These are phyloP conservation scores for Podila verticillata DNA, from an alignment of 192 early-diverging fungal species.

Conservation along the genomic window DNA sequence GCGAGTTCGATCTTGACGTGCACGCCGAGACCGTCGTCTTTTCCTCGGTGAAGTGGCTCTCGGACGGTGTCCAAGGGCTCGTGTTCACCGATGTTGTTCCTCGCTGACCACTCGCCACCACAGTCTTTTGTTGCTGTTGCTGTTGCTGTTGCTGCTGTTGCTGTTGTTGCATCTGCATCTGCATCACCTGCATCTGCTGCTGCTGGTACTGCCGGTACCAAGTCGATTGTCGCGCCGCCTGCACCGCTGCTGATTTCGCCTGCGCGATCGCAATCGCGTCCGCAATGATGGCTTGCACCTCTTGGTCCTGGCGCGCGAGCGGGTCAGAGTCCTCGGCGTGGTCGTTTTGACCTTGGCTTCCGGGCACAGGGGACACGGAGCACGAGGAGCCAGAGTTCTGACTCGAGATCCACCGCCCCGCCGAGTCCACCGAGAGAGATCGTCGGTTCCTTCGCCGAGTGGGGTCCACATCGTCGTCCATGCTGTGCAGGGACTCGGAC, in stretches of 20 bases:
- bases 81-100: neutral
- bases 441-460: neutral
- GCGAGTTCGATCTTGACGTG: neutral
- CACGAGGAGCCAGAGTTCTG: neutral
- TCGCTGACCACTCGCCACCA: no score
- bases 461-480: neutral
- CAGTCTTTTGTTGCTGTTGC: neutral
- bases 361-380: neutral
- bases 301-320: constrained; percentile 7
- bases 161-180: neutral
- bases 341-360: no score
- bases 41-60: neutral
- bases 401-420: neutral
- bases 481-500: neutral
- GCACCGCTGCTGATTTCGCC: constrained; percentile 21
- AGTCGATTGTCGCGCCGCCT: constrained; percentile 15
- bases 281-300: constrained; percentile 25
- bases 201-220: constrained; percentile 14
- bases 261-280: constrained; percentile 30
- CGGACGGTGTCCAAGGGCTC: neutral
- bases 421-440: constrained; percentile 21
- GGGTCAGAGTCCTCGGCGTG: no score
- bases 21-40: neutral
- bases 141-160: neutral
- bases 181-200: neutral